Evolutionary conservation across 2,329 filamentous ascomycete genomes (phyloP).

Genomic region (Botryotinia narcissicola): DNA sequence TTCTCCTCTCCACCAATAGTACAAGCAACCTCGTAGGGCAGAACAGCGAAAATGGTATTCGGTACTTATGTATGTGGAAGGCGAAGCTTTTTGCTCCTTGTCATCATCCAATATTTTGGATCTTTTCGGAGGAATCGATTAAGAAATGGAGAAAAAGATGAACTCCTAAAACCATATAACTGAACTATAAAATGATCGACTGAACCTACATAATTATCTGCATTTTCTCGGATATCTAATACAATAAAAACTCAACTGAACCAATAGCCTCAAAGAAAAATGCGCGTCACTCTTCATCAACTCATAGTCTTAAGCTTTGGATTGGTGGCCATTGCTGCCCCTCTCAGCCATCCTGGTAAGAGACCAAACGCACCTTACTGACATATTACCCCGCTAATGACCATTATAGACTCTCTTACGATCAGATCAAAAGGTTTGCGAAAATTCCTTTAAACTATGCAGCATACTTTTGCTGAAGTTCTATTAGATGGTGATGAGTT

Average conservation of each 20-base stretch:
- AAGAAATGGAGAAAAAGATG: background rate
- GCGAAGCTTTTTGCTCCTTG: conserved; percentile 7
- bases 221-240: background rate
- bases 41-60: background rate
- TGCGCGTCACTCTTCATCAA: background rate
- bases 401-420: background rate
- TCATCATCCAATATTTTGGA: background rate
- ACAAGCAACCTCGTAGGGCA: background rate
- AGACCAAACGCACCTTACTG: too few relatives aligned
- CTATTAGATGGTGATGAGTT: conserved; percentile 7
- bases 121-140: background rate
- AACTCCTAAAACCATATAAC: background rate
- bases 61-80: conserved; percentile 12
- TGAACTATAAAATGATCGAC: conserved; percentile 7
- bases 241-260: background rate
- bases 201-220: background rate
- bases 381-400: background rate
- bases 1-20: background rate
- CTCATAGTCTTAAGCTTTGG: background rate
- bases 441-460: background rate
- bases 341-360: conserved; percentile 3
- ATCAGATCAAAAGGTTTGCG: background rate
- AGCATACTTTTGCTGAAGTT: background rate
- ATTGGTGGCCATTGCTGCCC: conserved; percentile 4
- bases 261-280: background rate